phyloP scores from a whole-genome alignment of 345 rosid genomes.

The Crucihimalaya himalaica region DNA sequence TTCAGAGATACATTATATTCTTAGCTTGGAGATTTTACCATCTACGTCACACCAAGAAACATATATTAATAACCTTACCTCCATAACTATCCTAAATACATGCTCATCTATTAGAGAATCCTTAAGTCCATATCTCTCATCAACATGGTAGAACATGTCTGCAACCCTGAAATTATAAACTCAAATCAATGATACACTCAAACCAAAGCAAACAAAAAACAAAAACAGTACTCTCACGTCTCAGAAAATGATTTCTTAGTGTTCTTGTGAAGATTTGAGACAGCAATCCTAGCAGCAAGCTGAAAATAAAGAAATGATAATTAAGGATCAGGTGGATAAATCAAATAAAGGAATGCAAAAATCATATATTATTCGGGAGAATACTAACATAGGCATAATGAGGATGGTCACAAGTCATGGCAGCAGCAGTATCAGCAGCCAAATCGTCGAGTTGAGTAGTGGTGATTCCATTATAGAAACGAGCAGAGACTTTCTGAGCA shows the following conservation, averaged over 20 bases:
- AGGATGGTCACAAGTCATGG: not conserved
- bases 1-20: no score
- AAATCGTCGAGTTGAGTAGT: not conserved
- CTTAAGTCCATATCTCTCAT: not conserved
- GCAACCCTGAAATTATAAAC: not conserved
- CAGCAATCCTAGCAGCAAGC: not conserved
- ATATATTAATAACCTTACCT: not conserved
- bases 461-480: no score
- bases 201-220: not conserved
- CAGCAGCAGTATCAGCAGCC: not conserved
- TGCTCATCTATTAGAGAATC: not conserved
- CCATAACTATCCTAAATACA: not conserved
- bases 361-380: no score
- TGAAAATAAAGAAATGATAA: no score
- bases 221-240: not conserved
- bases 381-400: not conserved
- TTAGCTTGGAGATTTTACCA: no score
- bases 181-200: not conserved
- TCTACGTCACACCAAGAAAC: not conserved
- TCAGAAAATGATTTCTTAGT: not conserved
- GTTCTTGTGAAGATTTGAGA: not conserved
- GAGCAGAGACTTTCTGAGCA: not conserved
- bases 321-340: no score
- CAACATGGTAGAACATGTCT: not conserved
- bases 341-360: no score